phyloP scores from a whole-genome alignment of 148 eudicot species.

The Spergularia bocconei region DNA sequence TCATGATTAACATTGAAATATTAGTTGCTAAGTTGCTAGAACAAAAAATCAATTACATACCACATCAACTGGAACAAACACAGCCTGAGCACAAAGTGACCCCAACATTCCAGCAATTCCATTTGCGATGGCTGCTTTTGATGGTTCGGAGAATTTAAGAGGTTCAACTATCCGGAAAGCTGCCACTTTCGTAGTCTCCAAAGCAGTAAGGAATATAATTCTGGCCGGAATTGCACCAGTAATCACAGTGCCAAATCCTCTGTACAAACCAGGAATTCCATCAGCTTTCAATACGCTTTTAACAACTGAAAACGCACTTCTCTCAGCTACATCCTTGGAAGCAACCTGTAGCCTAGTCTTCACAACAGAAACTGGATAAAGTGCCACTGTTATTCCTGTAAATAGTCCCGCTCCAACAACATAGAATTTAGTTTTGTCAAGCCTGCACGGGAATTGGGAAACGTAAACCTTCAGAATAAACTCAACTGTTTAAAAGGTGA shows the following conservation, averaged over 20 bases:
- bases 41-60: constrained; percentile 38
- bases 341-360: constrained; percentile 96
- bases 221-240: constrained; percentile 92
- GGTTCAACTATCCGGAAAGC: constrained; percentile 78
- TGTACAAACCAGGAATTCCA: constrained; percentile 88
- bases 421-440: constrained; percentile 92
- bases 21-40: neutral
- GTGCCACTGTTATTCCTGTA: constrained; percentile 81
- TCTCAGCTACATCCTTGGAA: constrained; percentile 63
- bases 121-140: constrained; percentile 93
- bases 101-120: constrained; percentile 93
- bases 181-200: constrained; percentile 93
- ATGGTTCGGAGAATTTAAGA: constrained; percentile 73
- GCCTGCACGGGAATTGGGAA: constrained; percentile 53
- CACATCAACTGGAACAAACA: constrained; percentile 98
- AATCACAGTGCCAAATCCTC: constrained; percentile 97
- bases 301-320: constrained; percentile 65
- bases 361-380: constrained; percentile 87
- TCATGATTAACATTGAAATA: neutral
- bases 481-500: neutral
- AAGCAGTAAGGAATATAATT: constrained; percentile 82
- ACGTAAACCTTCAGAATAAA: neutral
- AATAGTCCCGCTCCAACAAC: constrained; percentile 97
- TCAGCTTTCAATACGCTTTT: constrained; percentile 76
- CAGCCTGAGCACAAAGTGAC: constrained; percentile 79